Evolutionary conservation across 1,139 yeast genomes (phyloP), one percentile per base, ranked within the genome.

Genomic region (Hanseniaspora gamundiae): DNA sequence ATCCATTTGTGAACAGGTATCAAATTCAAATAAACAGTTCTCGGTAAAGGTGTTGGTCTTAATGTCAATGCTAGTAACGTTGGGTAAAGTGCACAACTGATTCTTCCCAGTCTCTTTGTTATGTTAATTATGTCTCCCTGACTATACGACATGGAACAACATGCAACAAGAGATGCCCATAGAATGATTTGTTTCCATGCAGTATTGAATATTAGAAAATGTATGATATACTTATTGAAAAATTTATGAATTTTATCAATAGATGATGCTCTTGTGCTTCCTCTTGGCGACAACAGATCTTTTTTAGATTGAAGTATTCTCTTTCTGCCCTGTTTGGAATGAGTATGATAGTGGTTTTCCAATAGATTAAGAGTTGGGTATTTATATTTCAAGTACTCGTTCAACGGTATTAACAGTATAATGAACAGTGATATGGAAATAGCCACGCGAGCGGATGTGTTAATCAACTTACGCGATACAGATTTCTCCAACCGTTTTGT

Each of bases 1-100:
- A 82, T 59, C 95, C 95, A 85, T 58, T 84, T 85, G 61, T 87
- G 96, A 13, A 83, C 55, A 11, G 67, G 67, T 6, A 85, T 54
- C 13, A 78, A 59, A 36, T 73, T 68, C 46, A 83, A 60, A 53
- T 84, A 85, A 44, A 71, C 65, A 11, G 76, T 73, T 17, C 68
- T 60, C 1, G 77, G 74, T 42, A 76, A 57, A 13, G 77, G 74
- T 1, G 76, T 69, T 2, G 94, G 87, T 42, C 84, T 65, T 29
- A 82, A 54, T 0, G 78, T 74, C 14, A 86, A 58, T 42, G 78
- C 69, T 11, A 84, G 63, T 45, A 78, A 69, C 29, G 85, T 63
- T 0, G 94, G 93, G 21, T 83, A 62, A 46, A 80, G 59, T 1
- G 80, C 74, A 51, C 76, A 81, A 0, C 85, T 67, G 6, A 86